phyloP scores from a whole-genome alignment of 2,329 filamentous ascomycete species.

The Rhinocladiella mackenziei region DNA sequence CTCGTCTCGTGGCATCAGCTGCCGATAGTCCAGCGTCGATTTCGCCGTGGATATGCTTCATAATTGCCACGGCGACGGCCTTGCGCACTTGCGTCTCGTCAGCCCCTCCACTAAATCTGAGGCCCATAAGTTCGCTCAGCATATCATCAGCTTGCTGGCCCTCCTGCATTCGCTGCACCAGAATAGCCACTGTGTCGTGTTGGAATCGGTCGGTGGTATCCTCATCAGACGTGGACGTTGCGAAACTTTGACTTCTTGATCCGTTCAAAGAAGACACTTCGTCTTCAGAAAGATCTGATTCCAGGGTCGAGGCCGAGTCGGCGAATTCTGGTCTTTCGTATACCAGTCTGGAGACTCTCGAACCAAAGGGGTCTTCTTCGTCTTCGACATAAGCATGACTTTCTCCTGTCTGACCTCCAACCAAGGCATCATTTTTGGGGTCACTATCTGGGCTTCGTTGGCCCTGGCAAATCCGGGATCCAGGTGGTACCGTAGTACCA shows the following conservation, averaged over 20 bases:
- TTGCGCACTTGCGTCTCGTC: constrained; percentile 83
- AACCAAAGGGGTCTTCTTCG: constrained; percentile 62
- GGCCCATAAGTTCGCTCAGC: constrained; percentile 85
- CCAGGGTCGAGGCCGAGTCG: constrained; percentile 61
- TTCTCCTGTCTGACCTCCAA: constrained; percentile 53
- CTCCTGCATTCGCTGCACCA: constrained; percentile 78
- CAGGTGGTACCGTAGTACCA: constrained; percentile 31
- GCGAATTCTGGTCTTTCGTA: constrained; percentile 51
- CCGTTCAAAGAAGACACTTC: constrained; percentile 38
- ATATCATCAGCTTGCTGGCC: constrained; percentile 75
- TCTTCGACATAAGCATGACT: constrained; percentile 63
- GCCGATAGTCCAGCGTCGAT: constrained; percentile 55
- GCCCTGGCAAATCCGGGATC: constrained; percentile 22
- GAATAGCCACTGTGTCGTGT: constrained; percentile 75
- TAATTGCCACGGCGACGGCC: constrained; percentile 80
- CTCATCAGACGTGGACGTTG: constrained; percentile 65
- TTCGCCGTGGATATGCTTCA: constrained; percentile 73
- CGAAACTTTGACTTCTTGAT: constrained; percentile 66
- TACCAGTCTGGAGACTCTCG: constrained; percentile 50
- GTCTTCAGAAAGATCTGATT: constrained; percentile 50
- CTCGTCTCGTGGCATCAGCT: constrained; percentile 58
- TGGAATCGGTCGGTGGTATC: constrained; percentile 65
- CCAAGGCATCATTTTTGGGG: constrained; percentile 49
- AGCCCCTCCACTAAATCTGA: constrained; percentile 87
- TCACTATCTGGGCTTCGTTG: constrained; percentile 5